These are phyloP conservation scores for Carex myosuroides DNA, from an alignment of 176 grass and related monocot genomes.

Conservation along the genomic window DNA sequence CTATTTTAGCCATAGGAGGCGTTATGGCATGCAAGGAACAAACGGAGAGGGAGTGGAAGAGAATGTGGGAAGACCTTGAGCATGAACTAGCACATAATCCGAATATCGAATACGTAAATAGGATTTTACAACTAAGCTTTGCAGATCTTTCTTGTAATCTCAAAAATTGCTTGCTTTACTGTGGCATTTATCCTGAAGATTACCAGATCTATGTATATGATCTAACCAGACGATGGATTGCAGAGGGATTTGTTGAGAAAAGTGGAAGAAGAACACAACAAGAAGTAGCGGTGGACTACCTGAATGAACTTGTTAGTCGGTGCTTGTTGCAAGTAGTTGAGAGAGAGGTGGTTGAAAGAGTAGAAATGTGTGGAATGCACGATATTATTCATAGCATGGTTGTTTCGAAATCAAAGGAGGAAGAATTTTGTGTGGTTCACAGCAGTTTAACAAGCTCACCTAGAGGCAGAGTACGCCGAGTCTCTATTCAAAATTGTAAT, in stretches of 20 bases:
- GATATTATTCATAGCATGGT: neutral
- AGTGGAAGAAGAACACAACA: neutral
- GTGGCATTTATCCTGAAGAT: neutral
- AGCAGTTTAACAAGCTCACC: neutral
- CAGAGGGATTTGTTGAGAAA: neutral
- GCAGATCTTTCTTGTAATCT: neutral
- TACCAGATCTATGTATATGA: fast-evolving
- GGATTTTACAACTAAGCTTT: neutral
- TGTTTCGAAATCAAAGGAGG: neutral
- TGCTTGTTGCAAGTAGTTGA: neutral
- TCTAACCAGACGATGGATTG: neutral
- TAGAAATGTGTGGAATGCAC: neutral
- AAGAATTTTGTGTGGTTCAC: neutral
- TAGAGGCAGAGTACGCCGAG: neutral
- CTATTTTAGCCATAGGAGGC: neutral
- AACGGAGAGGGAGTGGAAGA: neutral
- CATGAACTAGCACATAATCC: neutral
- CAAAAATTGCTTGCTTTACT: neutral
- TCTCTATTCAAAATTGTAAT: conserved; percentile 20
- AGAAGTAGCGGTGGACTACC: neutral
- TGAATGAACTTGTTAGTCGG: neutral
- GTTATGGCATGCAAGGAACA: neutral
- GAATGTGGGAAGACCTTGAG: neutral
- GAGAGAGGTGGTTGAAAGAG: neutral
- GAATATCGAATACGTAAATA: neutral